Evolutionary conservation across 2,329 filamentous ascomycete genomes (phyloP).

Genomic region (Leptodontidium sp.): DNA sequence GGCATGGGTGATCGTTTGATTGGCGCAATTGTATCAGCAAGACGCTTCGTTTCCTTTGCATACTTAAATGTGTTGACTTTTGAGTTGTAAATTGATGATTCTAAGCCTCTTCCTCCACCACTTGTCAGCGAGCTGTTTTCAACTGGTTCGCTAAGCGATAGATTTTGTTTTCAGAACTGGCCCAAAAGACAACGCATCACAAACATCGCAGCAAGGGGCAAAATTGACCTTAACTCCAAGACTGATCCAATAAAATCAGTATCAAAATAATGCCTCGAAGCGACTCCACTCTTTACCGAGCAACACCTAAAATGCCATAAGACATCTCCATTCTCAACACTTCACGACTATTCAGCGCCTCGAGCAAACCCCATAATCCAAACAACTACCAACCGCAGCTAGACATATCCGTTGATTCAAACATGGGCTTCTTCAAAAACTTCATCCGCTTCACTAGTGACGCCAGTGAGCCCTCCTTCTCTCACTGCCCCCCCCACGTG

Average conservation of each 20-base stretch:
- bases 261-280: not conserved
- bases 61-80: not conserved
- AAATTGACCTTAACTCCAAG: not conserved
- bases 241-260: not conserved
- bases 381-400: not conserved
- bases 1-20: constrained; percentile 29
- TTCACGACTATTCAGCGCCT: not conserved
- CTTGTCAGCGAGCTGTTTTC: not conserved
- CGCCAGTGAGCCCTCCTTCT: constrained; percentile 33
- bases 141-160: constrained; percentile 18
- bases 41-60: constrained; percentile 9
- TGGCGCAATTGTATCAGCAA: constrained; percentile 25
- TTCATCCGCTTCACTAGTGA: constrained; percentile 41
- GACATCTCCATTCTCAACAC: not conserved
- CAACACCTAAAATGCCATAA: not conserved
- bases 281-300: not conserved
- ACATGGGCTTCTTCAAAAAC: constrained; percentile 27
- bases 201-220: not conserved
- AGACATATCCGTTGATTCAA: not conserved
- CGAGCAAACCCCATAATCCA: not conserved
- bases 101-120: not conserved
- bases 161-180: constrained; percentile 4
- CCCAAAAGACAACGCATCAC: constrained; percentile 12
- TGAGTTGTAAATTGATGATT: not conserved
- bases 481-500: not conserved